Base-by-base conservation (phyloP, 768 basidiomycete species). In the Butyriboletus loyo region DNA sequence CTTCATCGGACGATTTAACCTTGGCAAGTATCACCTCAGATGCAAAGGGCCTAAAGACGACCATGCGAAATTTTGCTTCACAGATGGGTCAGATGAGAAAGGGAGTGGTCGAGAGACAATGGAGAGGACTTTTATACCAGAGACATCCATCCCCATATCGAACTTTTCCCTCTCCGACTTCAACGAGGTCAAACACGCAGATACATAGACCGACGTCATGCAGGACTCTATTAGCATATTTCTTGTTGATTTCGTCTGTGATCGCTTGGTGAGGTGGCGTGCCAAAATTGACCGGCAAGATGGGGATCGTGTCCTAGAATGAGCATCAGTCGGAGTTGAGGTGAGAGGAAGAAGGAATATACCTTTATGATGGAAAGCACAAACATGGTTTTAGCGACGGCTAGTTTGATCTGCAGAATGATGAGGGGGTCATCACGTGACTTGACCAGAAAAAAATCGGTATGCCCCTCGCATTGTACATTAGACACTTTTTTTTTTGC, bases 101-200 rank as follows among this genome's bases (percentile, higher is more conserved):
- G 25, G 21, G 10, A 19, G 41, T 24, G 40, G 36, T 34, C 11
- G 13, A 42, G 27, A 45, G 49, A 41, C 2, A 10, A 39, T 3
- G 21, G 14, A 14, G 37, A 41, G 55, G 46, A 95, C 95, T 83
- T 78, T 89, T 92, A 66, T 98, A 94, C 87, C 94, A 98, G 63
- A 96, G 74, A 65, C 85, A 86, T 0, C 96, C 96, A 69, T 99
- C 96, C 0, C 96, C 95, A 62, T 95, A 97, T 32, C 93, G 79
- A 5, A 99, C 86, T 56, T 89, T 94, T 1, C 96, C 96, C 64
- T 98, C 94, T 2, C 92, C 87, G 1, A 85, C 88, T 57, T 92
- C 82, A 0, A 85, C 74, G 36, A 99, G 72, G 67, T 98, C 96
- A 55, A 93, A 97, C 1, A 93, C 82, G 53, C 86, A 91, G 47